Evolutionary conservation across 805 yeast genomes (phyloP), one percentile per base, ranked within the genome.

Genomic region (Tetrapisispora pingtungensis): DNA sequence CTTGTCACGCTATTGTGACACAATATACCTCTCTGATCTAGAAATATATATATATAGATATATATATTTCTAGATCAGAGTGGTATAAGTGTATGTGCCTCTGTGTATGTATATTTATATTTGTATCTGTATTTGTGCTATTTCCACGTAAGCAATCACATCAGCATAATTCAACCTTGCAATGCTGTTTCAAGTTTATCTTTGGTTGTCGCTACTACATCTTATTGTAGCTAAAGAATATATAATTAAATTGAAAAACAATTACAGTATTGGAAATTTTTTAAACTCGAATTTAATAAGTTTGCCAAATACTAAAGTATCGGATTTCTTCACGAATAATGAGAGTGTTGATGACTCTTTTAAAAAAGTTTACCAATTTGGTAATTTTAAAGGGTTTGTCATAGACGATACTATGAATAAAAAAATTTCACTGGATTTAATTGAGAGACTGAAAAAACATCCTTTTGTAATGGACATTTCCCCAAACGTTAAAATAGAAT

Each of bases 401-500:
- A 26, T 37, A 3, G 40, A 37, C 27, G 40, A 37, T 37, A 24
- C 40, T 2, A 17, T 81, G 0, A 66, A 22, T 12, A 27, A 32
- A 10, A 32, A 26, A 8, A 26, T 42, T 13, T 32, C 41, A 5
- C 5, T 36, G 20, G 45, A 42, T 19, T 10, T 72, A 1, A 53
- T 76, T 32, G 70, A 68, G 8, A 66, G 72, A 52, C 69, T 81
- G 47, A 68, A 68, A 35, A 61, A 59, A 18, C 80, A 79, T 55
- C 87, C 86, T 2, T 61, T 78, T 56, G 80, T 87, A 31, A 77
- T 78, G 3, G 83, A 78, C 33, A 69, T 87, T 3, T 78, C 83
- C 0, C 82, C 81, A 12, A 95, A 87, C 60, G 67, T 79, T 12
- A 59, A 64, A 2, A 70, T 87, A 17, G 68, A 72, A 35, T 81